Evolutionary conservation across 371 early-diverging fungal genomes (phyloP).

Genomic region (Apophysomyces sp.): DNA sequence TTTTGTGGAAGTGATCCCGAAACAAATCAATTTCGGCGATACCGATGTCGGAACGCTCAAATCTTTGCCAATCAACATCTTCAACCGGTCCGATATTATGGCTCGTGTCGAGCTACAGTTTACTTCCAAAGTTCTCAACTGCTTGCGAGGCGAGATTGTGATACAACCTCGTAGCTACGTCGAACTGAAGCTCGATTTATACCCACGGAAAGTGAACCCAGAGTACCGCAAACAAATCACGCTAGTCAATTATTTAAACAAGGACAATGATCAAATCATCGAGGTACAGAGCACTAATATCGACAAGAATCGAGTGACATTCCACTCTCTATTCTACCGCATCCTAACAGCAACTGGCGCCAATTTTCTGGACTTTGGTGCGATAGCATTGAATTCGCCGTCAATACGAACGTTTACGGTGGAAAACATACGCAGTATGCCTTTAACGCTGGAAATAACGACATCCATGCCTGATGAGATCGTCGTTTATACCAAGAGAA

Average conservation of each 20-base stretch:
- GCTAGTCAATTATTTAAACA: slow-evolving; percentile 86
- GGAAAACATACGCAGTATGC: slow-evolving; percentile 76
- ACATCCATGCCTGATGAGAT: slow-evolving; percentile 76
- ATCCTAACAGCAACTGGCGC: slow-evolving; percentile 87
- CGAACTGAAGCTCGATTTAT: slow-evolving; percentile 89
- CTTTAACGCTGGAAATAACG: slow-evolving; percentile 57
- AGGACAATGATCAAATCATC: slow-evolving; percentile 88
- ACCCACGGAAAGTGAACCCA: slow-evolving; percentile 97
- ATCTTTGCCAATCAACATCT: slow-evolving; percentile 78
- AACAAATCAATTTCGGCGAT: slow-evolving; percentile 89
- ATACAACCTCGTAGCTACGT: slow-evolving; percentile 85
- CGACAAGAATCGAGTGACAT: slow-evolving; percentile 94
- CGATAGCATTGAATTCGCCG: slow-evolving; percentile 81
- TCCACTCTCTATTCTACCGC: slow-evolving; percentile 95
- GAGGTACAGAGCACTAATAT: slow-evolving; percentile 93
- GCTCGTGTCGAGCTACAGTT: slow-evolving; percentile 87
- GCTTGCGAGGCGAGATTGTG: slow-evolving; percentile 73
- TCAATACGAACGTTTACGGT: slow-evolving; percentile 80
- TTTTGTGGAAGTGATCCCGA: slow-evolving; percentile 84
- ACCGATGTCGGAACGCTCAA: slow-evolving; percentile 94
- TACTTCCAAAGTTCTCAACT: slow-evolving; percentile 91
- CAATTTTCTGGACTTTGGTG: slow-evolving; percentile 94
- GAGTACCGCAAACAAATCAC: slow-evolving; percentile 97
- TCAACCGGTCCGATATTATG: slow-evolving; percentile 86
- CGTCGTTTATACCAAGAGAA: slow-evolving; percentile 48